These are phyloP conservation scores for Lentinula sp. DNA, from an alignment of 768 basidiomycete species.

Conservation along the genomic window DNA sequence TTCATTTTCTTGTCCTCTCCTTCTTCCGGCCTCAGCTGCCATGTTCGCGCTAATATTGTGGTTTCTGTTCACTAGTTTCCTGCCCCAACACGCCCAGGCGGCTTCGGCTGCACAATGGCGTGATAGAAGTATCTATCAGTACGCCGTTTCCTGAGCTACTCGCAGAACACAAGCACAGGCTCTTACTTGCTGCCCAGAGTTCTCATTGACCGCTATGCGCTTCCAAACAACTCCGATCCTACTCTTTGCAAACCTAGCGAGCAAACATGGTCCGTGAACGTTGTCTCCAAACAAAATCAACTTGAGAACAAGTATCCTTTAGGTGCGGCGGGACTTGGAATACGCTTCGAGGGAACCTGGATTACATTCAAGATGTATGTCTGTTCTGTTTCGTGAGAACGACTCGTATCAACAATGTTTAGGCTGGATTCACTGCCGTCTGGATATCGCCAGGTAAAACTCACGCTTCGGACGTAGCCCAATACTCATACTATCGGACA, in stretches of 20 bases:
- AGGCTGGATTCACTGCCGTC: conserved; percentile 29
- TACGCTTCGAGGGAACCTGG: conserved; percentile 67
- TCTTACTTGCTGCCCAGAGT: conserved; percentile 31
- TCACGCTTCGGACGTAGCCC: background rate
- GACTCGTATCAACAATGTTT: background rate
- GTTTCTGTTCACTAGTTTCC: conserved; percentile 11
- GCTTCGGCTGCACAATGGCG: conserved; percentile 74
- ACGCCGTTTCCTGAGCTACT: background rate
- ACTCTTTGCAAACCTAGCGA: conserved; percentile 50
- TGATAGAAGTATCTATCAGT: conserved; percentile 79
- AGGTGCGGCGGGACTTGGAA: conserved; percentile 84
- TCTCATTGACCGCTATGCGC: conserved; percentile 73
- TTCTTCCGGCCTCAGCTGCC: background rate
- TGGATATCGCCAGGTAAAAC: conserved; percentile 65
- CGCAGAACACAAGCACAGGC: background rate
- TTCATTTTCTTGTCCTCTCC: background rate
- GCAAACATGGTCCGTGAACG: conserved; percentile 43
- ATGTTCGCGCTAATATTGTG: conserved; percentile 10
- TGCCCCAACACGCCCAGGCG: conserved; percentile 28
- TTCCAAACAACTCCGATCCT: conserved; percentile 46
- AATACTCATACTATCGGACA: background rate
- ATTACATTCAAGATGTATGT: conserved; percentile 74
- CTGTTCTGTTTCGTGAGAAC: conserved; percentile 60
- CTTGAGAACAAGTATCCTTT: background rate
- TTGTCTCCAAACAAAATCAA: no score